Evolutionary conservation across 129 eudicot genomes (phyloP), one percentile per base, ranked within the genome.

Genomic region (Chrysanthemum seticuspe): DNA sequence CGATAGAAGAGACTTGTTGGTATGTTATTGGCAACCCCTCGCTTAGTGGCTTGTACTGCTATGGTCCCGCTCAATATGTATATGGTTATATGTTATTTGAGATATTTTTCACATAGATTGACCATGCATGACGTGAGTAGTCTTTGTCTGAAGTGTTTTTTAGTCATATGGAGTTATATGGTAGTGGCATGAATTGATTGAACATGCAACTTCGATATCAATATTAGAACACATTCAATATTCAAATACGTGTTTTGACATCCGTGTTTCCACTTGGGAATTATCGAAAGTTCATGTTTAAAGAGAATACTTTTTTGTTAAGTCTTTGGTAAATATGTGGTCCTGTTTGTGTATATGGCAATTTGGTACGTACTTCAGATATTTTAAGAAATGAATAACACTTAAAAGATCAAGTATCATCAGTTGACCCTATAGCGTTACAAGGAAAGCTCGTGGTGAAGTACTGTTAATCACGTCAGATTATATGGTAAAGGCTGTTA

Each of bases 1-100:
- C 57, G 27, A 45, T 67, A 15, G 21, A 66, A 67, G 15, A 67
- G 56, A 67, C 16, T 10, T 60, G 12, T 16, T 23, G 4, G 10
- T 60, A 67, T 19, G 56, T 48, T 10, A 13, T 45, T 67, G 71
- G 71, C 48, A 45, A 19, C 16, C 45, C 10, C 16, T 70, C 7
- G 45, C 45, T 40, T 40, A 40, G 45, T 62, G 6, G 47, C 13
- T 53, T 29, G 47, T 29, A 16, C 34, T 62, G 4, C 34, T 6
- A 62, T 62, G 67, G 67, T 62, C 67, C 67, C 67, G 13, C 64
- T 9, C 34, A 1, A 19, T 18, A 58, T 62, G 12, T 40, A 60
- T 23, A 61, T 61, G 65, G 58, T 14, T 12, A 18, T 10, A 25
- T 10, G 10, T n/a, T 47, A 66, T 66, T 18, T 66, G 11, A 19